Conservation (phyloP, 768 basidiomycete species). For the Saitozyma sp. region DNA sequence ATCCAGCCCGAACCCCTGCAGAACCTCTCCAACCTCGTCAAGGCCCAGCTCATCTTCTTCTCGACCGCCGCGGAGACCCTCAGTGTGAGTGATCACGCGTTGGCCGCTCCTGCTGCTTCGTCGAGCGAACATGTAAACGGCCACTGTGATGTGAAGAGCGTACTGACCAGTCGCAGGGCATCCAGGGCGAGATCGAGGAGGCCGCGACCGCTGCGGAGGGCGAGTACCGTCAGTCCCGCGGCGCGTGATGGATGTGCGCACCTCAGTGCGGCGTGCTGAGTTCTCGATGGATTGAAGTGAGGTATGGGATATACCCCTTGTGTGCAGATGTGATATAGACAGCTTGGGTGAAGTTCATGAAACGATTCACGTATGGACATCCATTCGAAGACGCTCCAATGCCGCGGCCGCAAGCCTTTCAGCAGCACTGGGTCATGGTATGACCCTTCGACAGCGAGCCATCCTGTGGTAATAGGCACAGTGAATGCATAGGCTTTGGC, state of each 20-base stretch:
- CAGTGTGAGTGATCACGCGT: conserved; percentile 52
- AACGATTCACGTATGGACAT: too few relatives aligned
- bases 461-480: too few relatives aligned
- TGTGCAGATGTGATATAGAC: too few relatives aligned
- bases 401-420: too few relatives aligned
- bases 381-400: too few relatives aligned
- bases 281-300: too few relatives aligned
- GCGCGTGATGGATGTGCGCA: conserved; percentile 23
- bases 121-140: background rate
- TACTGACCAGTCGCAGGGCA: conserved; percentile 50
- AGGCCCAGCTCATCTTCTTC: conserved; percentile 66
- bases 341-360: too few relatives aligned
- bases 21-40: conserved; percentile 86
- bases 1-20: conserved; percentile 88
- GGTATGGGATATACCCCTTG: too few relatives aligned
- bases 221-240: conserved; percentile 71
- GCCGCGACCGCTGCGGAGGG: conserved; percentile 89
- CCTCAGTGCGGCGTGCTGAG: background rate
- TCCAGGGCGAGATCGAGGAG: conserved; percentile 91
- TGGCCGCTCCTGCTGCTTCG: too few relatives aligned
- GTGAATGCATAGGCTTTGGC: too few relatives aligned
- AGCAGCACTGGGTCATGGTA: too few relatives aligned
- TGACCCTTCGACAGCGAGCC: too few relatives aligned
- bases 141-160: background rate
- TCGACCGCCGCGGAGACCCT: conserved; percentile 54